Base-by-base conservation (phyloP, 2,329 filamentous ascomycete species). In the Claviceps sp. region DNA sequence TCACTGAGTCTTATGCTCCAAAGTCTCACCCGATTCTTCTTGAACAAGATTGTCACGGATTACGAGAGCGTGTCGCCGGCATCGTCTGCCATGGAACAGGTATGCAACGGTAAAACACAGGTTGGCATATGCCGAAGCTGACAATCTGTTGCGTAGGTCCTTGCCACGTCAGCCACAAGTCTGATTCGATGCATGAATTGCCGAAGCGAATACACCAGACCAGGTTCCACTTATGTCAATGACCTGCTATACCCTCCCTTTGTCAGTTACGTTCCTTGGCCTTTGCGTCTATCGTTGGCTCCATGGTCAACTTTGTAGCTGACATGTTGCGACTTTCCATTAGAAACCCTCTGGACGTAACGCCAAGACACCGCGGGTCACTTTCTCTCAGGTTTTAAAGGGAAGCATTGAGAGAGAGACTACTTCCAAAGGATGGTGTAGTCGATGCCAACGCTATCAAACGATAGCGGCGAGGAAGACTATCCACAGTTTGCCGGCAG, bases 381-480 rank as follows among this genome's bases (percentile, higher is more conserved):
- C 77, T 49, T 98, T 98, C 65, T 95, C 89, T 0, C 87, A 93
- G 62, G 82, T 96, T 47, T 72, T 98, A n/a, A 95, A 96, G 65
- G 82, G 82, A 50, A 95, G 89, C 57, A 84, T 98, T 34, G 91
- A 97, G 67, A 78, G 89, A 50, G 89, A 96, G 65, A 86, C 87
- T 11, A 88, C 87, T 47, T 89, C 87, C 45, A 82, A 91, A 60
- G 93, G 93, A 6, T 98, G 90, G 90, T 98, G 93, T 64, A 85
- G 85, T 57, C 82, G 85, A 62, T 98, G 94, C 64, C 86, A 89
- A 58, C 80, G 89, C 24, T 97, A 98, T 65, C 89, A 95, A 66
- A 86, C 86, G 50, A 81, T 97, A 50, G 81, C 84, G 11, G 94
- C 89, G 20, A 79, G 87, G 54, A 95, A 94, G 63, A 87, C 85